phyloP scores from a whole-genome alignment of 1,139 yeast genomes.

The Yamadazyma atmosphaerica region DNA sequence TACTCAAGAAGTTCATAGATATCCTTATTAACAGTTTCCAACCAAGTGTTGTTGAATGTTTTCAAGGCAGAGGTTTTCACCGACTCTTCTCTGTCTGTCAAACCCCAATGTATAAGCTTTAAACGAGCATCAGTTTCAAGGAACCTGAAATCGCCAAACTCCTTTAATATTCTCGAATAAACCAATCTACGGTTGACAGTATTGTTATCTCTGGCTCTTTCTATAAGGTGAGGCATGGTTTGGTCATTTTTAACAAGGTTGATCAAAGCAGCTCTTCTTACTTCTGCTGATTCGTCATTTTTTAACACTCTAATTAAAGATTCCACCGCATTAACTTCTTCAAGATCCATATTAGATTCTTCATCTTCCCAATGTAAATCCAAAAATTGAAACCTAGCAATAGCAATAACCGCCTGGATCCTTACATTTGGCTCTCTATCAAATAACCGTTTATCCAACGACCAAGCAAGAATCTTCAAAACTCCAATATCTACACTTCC shows the following conservation, averaged over 20 bases:
- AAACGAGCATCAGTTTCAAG: constrained; percentile 62
- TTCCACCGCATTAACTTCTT: constrained; percentile 4
- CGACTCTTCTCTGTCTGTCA: constrained; percentile 76
- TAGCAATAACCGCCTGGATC: constrained; percentile 77
- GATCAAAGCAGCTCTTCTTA: constrained; percentile 78
- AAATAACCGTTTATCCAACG: constrained; percentile 61
- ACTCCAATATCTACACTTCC: constrained; percentile 77
- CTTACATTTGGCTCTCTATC: constrained; percentile 84
- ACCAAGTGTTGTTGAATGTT: constrained; percentile 74
- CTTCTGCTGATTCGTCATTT: constrained; percentile 85
- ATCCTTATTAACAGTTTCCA: constrained; percentile 66
- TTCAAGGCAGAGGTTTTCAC: constrained; percentile 74
- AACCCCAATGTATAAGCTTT: constrained; percentile 75
- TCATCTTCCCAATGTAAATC: constrained; percentile 36
- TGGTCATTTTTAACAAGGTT: constrained; percentile 58
- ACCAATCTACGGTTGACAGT: constrained; percentile 70
- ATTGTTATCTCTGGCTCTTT: constrained; percentile 81
- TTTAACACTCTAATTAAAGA: constrained; percentile 46
- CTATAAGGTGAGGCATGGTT: constrained; percentile 64
- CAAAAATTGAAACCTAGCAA: constrained; percentile 72
- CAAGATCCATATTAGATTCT: constrained; percentile 29
- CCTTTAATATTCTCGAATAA: constrained; percentile 67
- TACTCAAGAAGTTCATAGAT: constrained; percentile 69
- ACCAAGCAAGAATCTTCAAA: constrained; percentile 61
- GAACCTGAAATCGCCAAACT: constrained; percentile 64